Evolutionary conservation across 1,284 basidiomycete species (phyloP).

Genomic region (Cryptococcus hybrid): DNA sequence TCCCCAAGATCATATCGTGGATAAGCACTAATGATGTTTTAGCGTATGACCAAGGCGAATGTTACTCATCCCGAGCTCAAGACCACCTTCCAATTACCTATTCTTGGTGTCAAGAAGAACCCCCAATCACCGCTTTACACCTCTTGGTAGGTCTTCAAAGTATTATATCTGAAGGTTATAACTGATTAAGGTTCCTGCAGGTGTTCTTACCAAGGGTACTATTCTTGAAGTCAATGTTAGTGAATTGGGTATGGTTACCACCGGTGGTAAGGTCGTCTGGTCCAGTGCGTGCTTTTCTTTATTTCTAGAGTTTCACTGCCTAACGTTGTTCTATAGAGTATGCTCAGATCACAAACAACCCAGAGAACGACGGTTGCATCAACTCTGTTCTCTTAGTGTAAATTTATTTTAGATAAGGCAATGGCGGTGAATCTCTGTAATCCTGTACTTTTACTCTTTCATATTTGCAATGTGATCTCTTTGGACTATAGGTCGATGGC

Average conservation of each 20-base stretch:
- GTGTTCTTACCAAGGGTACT: slow-evolving; percentile 97
- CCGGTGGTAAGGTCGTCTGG: slow-evolving; percentile 85
- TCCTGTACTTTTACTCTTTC: too few species aligned
- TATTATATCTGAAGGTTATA: background rate
- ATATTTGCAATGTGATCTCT: too few species aligned
- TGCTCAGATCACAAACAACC: slow-evolving; percentile 95
- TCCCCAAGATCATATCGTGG: background rate
- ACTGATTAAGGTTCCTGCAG: slow-evolving; percentile 53
- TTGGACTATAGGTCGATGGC: too few species aligned
- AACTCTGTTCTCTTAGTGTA: slow-evolving; percentile 73
- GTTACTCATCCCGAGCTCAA: slow-evolving; percentile 98
- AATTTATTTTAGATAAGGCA: background rate
- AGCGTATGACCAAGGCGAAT: slow-evolving; percentile 94
- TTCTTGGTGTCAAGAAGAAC: slow-evolving; percentile 99
- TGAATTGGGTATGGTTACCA: slow-evolving; percentile 97
- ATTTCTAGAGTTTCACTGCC: background rate
- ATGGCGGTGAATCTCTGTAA: too few species aligned
- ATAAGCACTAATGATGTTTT: background rate
- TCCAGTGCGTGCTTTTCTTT: slow-evolving; percentile 48
- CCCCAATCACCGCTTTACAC: slow-evolving; percentile 98
- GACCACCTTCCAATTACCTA: slow-evolving; percentile 98
- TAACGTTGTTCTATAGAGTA: slow-evolving; percentile 67
- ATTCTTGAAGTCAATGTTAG: slow-evolving; percentile 98
- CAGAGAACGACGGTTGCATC: slow-evolving; percentile 95
- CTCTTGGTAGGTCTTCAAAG: slow-evolving; percentile 39